Evolutionary conservation across 2,329 filamentous ascomycete genomes (phyloP), one percentile per base, ranked within the genome.

Genomic region (Alternaria angustiovoidea): DNA sequence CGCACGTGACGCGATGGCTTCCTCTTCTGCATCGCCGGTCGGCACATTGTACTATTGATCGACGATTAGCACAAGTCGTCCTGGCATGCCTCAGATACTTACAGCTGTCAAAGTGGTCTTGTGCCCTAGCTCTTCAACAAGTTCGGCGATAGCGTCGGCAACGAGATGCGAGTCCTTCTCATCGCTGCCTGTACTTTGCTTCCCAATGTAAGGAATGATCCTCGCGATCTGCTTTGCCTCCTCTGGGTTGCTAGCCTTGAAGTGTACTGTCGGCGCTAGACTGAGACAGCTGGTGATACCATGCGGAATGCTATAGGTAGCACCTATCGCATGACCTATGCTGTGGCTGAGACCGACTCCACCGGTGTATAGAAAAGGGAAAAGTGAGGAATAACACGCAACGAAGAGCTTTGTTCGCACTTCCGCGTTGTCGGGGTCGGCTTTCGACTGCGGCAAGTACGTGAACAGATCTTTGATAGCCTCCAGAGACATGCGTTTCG

Each of bases 211-310:
- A 4, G 81, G 80, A 16, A 83, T 68, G 54, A 83, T 78, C 16
- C 83, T 76, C 4, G 81, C 80, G 54, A 85, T 78, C 60, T 84
- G 81, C 57, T 76, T 79, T 20, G 83, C 83, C 57, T 83, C 81
- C 14, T 81, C 78, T 8, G 74, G 72, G 16, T 81, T 80, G 54
- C 75, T 72, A 0, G 84, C 82, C 64, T 86, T 86, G 49, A 86
- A 73, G 66, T 82, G 83, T 2, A 86, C 80, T 2, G 86, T 85
- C 46, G 83, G 82, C 1, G 82, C 82, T 4, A 87, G 71, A 26
- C 83, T 86, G 64, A 87, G 64, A 64, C 84, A 86, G 16, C 81
- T 84, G 0, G 85, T 87, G 49, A 85, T 81, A 3, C 85, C 85
- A 57, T 87, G 85, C 0, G 85, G 85, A 47, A 87, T 87, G 2